Evolutionary conservation across 495 filamentous ascomycete genomes (phyloP).

Genomic region (Darksidea phi): DNA sequence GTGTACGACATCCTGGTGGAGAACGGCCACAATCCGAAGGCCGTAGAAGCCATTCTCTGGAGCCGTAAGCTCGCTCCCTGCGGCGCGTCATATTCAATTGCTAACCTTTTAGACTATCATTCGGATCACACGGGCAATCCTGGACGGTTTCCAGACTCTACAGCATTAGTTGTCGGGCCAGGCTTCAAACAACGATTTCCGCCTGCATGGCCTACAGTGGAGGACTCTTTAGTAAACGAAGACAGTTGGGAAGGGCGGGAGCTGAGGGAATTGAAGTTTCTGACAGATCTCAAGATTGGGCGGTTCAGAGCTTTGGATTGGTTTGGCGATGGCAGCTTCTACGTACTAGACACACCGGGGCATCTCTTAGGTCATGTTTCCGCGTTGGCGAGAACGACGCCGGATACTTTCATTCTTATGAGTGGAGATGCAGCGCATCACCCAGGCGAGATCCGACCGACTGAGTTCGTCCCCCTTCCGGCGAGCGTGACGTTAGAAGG

Average conservation of each 20-base stretch:
- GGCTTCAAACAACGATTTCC: background rate
- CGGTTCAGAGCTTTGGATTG: constrained; percentile 32
- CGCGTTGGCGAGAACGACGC: constrained; percentile 51
- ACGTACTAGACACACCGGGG: constrained; percentile 54
- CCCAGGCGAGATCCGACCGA: constrained; percentile 52
- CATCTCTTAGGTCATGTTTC: constrained; percentile 55
- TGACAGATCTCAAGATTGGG: constrained; percentile 31
- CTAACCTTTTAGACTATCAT: too few species aligned
- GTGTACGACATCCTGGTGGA: background rate
- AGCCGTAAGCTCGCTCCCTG: too few species aligned
- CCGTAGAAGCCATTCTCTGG: background rate
- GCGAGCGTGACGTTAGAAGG: constrained; percentile 16
- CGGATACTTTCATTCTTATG: constrained; percentile 53
- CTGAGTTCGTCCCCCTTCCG: constrained; percentile 48
- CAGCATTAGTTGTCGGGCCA: background rate
- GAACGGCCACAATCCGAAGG: background rate
- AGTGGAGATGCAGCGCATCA: constrained; percentile 55
- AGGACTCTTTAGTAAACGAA: background rate
- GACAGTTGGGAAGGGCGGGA: background rate
- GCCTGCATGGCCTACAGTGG: background rate
- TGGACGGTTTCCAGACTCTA: background rate
- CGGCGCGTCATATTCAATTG: too few species aligned
- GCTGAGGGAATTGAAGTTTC: background rate
- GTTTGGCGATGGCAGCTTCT: constrained; percentile 56
- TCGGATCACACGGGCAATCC: background rate